phyloP scores from a whole-genome alignment of 805 yeast genomes.

The Saccharomycopsis sp. region DNA sequence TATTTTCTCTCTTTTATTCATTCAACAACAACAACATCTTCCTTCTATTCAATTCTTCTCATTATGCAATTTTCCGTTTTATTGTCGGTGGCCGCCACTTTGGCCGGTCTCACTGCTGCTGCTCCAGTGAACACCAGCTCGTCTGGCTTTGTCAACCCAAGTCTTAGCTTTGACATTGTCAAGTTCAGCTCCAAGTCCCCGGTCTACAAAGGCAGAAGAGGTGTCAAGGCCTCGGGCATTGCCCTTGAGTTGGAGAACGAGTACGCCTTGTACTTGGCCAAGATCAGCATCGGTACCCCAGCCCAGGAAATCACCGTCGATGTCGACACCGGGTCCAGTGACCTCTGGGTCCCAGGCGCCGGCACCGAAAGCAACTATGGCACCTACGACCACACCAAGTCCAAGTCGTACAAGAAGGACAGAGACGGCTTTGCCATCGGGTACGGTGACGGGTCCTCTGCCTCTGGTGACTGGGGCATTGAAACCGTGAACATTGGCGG shows the following conservation, averaged over 20 bases:
- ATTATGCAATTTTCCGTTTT: too few relatives aligned
- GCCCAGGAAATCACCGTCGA: constrained; percentile 33
- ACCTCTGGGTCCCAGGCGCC: constrained; percentile 36
- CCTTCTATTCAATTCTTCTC: too few relatives aligned
- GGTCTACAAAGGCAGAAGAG: not conserved
- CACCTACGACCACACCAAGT: constrained; percentile 22
- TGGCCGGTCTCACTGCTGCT: too few relatives aligned
- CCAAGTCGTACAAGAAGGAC: constrained; percentile 24
- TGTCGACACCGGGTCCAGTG: constrained; percentile 44
- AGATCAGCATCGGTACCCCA: constrained; percentile 36
- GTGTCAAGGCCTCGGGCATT: not conserved
- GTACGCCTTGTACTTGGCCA: constrained; percentile 36
- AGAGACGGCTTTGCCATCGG: constrained; percentile 30
- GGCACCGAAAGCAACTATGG: constrained; percentile 14
- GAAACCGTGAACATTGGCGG: constrained; percentile 18
- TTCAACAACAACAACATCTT: too few relatives aligned
- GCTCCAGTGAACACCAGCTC: too few relatives aligned
- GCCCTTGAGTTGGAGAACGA: constrained; percentile 29
- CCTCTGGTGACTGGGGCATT: constrained; percentile 37
- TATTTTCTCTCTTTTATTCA: too few relatives aligned
- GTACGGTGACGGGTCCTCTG: constrained; percentile 42
- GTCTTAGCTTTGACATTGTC: too few relatives aligned
- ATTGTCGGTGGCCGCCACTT: too few relatives aligned
- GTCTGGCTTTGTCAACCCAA: too few relatives aligned
- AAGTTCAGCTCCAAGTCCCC: too few relatives aligned